A percentile compares a stretch with the other conserved stretches of the same genome.
phyloP scores from a whole-genome alignment of 2,329 filamentous ascomycete species.

The Leptographium galeiforme region DNA sequence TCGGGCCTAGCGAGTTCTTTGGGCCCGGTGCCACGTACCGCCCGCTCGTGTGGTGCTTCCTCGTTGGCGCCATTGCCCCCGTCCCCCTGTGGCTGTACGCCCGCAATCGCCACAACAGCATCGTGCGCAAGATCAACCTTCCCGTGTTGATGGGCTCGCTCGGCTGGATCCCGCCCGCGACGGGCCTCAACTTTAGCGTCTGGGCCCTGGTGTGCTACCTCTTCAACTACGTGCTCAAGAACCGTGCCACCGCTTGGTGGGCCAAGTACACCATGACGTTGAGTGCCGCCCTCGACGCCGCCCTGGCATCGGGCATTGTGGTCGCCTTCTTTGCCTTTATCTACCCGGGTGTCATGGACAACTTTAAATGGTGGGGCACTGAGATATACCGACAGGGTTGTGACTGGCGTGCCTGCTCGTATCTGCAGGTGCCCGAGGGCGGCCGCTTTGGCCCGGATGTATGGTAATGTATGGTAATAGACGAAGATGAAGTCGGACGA shows the following conservation, averaged over 20 bases:
- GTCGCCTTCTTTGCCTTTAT: slow-evolving; percentile 77
- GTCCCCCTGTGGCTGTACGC: slow-evolving; percentile 61
- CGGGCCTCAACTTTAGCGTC: slow-evolving; percentile 75
- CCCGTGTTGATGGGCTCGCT: slow-evolving; percentile 74
- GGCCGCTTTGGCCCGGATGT: slow-evolving; percentile 51
- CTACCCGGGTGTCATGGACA: slow-evolving; percentile 62
- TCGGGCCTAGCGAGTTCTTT: slow-evolving; percentile 73
- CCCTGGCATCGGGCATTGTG: slow-evolving; percentile 68
- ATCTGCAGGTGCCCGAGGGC: slow-evolving; percentile 48
- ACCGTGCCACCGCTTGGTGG: slow-evolving; percentile 65
- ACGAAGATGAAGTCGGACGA: neutral
- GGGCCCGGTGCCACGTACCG: slow-evolving; percentile 62
- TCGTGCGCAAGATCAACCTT: slow-evolving; percentile 65
- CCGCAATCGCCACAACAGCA: slow-evolving; percentile 42
- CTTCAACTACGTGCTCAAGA: slow-evolving; percentile 67
- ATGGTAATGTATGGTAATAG: slow-evolving; percentile 32
- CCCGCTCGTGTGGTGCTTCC: slow-evolving; percentile 68
- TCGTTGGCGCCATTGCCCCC: slow-evolving; percentile 61
- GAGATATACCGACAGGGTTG: slow-evolving; percentile 75
- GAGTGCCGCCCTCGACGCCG: slow-evolving; percentile 70
- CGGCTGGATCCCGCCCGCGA: slow-evolving; percentile 77
- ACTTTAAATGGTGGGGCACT: slow-evolving; percentile 79
- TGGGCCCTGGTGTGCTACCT: slow-evolving; percentile 77
- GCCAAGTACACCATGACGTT: slow-evolving; percentile 85
- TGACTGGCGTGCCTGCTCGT: slow-evolving; percentile 72